Evolutionary conservation across 179 eudicot species (phyloP).

Genomic region (Carnegiea gigantea): DNA sequence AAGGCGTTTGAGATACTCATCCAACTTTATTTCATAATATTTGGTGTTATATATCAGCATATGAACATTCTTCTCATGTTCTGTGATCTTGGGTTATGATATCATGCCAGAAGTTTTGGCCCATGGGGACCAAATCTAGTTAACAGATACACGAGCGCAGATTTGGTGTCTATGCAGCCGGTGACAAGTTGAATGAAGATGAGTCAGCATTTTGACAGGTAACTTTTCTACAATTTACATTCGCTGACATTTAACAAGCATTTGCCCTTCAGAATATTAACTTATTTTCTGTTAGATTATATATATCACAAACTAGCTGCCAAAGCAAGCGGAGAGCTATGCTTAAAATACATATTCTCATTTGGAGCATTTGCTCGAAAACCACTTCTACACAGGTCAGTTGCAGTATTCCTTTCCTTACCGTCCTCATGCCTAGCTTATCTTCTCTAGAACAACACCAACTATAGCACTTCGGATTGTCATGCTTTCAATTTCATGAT

Average conservation of each 20-base stretch:
- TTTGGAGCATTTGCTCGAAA: constrained; percentile 89
- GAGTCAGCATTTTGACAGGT: constrained; percentile 80
- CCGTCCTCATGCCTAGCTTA: background rate
- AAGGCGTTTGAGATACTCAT: too few species aligned
- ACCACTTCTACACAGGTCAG: constrained; percentile 78
- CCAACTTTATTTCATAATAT: background rate
- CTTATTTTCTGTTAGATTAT: constrained; percentile 50
- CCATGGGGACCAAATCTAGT: constrained; percentile 93
- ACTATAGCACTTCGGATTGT: background rate
- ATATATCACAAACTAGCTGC: constrained; percentile 94
- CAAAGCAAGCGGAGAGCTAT: constrained; percentile 94
- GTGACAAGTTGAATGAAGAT: constrained; percentile 57
- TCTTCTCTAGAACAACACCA: background rate
- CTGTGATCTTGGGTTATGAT: constrained; percentile 13
- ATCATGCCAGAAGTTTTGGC: constrained; percentile 71
- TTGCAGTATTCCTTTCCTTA: background rate
- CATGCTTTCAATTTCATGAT: background rate
- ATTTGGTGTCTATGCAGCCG: constrained; percentile 68
- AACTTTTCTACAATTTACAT: constrained; percentile 14
- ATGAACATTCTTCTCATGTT: background rate
- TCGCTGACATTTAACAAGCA: background rate
- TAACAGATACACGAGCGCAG: constrained; percentile 76
- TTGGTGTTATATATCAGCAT: background rate
- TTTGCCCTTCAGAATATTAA: constrained; percentile 8
- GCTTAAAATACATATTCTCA: constrained; percentile 85